Percentiles rank a stretch among this genome's conserved stretches.
Evolutionary conservation across 768 basidiomycete genomes (phyloP).

Genomic region (Clavaria fumosa): DNA sequence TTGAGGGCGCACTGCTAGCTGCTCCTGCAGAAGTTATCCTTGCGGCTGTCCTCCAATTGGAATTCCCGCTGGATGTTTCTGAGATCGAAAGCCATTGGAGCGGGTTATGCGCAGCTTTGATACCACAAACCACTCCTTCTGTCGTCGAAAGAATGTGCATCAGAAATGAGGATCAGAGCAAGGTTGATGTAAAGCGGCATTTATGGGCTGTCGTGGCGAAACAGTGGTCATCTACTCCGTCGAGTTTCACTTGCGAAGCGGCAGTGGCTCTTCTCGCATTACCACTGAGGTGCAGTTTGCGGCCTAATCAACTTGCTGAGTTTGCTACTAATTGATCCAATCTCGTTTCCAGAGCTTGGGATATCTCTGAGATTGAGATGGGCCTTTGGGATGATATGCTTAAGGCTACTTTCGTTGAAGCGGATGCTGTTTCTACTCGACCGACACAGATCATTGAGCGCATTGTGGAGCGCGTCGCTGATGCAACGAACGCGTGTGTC

Average conservation of each 20-base stretch:
- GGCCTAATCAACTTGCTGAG: background rate
- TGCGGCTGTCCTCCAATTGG: conserved; percentile 26
- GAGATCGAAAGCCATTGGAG: conserved; percentile 30
- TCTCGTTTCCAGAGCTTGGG: conserved; percentile 26
- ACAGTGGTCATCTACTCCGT: conserved; percentile 15
- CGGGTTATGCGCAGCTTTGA: conserved; percentile 31
- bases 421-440: conserved; percentile 9
- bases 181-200: conserved; percentile 23
- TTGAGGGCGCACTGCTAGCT: conserved; percentile 25
- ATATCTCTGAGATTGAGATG: conserved; percentile 26
- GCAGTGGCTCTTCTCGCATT: conserved; percentile 29
- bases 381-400: conserved; percentile 29
- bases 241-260: conserved; percentile 23
- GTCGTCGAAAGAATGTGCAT: conserved; percentile 22
- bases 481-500: conserved; percentile 6
- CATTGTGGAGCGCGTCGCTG: conserved; percentile 16
- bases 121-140: conserved; percentile 26
- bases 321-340: too few relatives aligned
- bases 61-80: conserved; percentile 26
- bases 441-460: conserved; percentile 15
- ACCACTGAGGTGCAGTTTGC: conserved; percentile 29
- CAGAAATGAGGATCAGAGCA: conserved; percentile 16
- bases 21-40: conserved; percentile 32
- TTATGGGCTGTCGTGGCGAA: conserved; percentile 34
- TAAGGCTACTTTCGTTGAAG: conserved; percentile 16